Conservation (phyloP, 2,329 filamentous ascomycete species). For the Alternaria novae-zelandiae region DNA sequence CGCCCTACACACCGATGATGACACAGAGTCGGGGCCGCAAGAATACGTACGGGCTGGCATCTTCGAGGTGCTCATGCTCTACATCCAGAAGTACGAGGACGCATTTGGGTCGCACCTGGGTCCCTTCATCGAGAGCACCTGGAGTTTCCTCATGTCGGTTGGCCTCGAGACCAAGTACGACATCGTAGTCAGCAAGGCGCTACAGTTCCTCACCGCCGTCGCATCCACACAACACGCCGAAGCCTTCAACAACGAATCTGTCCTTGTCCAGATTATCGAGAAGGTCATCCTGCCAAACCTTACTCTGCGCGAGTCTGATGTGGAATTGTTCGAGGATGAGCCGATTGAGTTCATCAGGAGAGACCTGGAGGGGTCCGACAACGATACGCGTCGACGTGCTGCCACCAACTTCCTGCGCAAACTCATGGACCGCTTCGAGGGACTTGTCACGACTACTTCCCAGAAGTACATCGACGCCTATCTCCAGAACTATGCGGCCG, state of each 20-base stretch:
- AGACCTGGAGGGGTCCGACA: constrained; percentile 95
- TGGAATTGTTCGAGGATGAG: constrained; percentile 97
- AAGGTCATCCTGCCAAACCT: constrained; percentile 96
- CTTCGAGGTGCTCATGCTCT: constrained; percentile 87
- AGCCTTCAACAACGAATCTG: constrained; percentile 82
- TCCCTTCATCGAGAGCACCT: constrained; percentile 87
- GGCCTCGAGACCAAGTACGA: constrained; percentile 93
- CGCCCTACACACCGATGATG: constrained; percentile 83
- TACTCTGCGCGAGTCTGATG: constrained; percentile 86
- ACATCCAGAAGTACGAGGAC: constrained; percentile 94
- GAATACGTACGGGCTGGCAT: constrained; percentile 93
- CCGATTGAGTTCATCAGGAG: constrained; percentile 97
- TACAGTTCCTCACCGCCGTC: constrained; percentile 93
- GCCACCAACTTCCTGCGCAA: constrained; percentile 93
- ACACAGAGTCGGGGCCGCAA: constrained; percentile 82
- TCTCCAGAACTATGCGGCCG: constrained; percentile 74
- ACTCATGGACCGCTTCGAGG: constrained; percentile 87
- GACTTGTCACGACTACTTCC: constrained; percentile 83
- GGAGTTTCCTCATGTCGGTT: constrained; percentile 86
- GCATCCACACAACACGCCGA: constrained; percentile 78
- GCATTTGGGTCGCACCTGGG: constrained; percentile 82
- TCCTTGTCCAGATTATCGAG: constrained; percentile 86
- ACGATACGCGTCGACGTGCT: constrained; percentile 87
- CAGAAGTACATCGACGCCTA: constrained; percentile 87
- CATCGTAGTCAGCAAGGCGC: constrained; percentile 87